These are phyloP conservation scores for Lagerstroemia speciosa DNA, from an alignment of 345 rosid species.

Conservation along the genomic window DNA sequence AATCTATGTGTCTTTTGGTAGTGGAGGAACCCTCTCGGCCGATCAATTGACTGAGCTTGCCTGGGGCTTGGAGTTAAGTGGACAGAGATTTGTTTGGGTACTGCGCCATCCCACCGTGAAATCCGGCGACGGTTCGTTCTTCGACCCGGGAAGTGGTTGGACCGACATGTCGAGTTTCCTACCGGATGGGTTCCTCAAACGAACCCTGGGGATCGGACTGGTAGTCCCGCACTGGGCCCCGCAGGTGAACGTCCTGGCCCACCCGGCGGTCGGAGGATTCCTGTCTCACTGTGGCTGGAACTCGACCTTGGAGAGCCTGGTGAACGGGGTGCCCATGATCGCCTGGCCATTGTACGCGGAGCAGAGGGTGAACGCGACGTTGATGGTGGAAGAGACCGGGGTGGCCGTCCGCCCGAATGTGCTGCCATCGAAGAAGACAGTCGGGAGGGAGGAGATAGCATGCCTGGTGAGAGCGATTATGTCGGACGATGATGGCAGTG, in stretches of 20 bases:
- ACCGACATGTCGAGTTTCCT: constrained; percentile 18
- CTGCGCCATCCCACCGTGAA: constrained; percentile 32
- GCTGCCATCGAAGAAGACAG: constrained; percentile 10
- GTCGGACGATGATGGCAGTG: constrained; percentile 34
- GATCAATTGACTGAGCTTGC: constrained; percentile 53
- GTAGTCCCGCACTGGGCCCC: constrained; percentile 55
- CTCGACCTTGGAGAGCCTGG: constrained; percentile 46
- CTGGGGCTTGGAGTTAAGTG: constrained; percentile 52
- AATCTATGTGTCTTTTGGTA: constrained; percentile 57
- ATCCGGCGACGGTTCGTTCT: constrained; percentile 18
- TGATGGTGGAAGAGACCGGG: constrained; percentile 37
- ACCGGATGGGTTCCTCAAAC: constrained; percentile 45
- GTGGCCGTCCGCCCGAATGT: constrained; percentile 28
- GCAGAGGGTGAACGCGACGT: constrained; percentile 40
- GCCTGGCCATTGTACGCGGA: constrained; percentile 52
- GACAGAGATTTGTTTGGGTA: constrained; percentile 56
- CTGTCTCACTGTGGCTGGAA: constrained; percentile 76
- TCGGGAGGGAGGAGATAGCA: constrained; percentile 38
- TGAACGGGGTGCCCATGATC: constrained; percentile 42
- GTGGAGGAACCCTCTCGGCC: constrained; percentile 48
- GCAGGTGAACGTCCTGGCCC: constrained; percentile 42
- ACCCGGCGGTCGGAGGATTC: constrained; percentile 56
- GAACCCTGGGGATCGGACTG: constrained; percentile 28
- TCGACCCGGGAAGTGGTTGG: constrained; percentile 2
- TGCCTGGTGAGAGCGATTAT: constrained; percentile 30